phyloP scores from a whole-genome alignment of 176 grass and related monocot species.

The Canna indica region DNA sequence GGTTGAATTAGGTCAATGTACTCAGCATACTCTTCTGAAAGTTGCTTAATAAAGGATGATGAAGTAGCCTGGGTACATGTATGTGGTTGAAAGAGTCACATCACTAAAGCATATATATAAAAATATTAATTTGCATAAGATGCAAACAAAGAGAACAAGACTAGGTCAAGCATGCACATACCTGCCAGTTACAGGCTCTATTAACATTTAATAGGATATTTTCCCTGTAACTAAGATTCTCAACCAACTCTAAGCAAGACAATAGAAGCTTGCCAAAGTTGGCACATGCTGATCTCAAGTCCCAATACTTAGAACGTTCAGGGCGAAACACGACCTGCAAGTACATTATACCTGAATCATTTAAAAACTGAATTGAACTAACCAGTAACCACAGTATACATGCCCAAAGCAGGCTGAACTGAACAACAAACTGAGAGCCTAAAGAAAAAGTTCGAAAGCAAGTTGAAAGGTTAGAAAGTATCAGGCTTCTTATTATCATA shows the following conservation, averaged over 20 bases:
- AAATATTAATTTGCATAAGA: background rate
- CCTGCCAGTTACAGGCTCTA: conserved; percentile 78
- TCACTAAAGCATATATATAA: background rate
- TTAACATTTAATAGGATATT: conserved; percentile 43
- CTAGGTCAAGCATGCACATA: conserved; percentile 15
- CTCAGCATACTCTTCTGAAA: conserved; percentile 72
- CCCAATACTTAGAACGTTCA: conserved; percentile 47
- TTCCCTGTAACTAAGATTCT: conserved; percentile 29
- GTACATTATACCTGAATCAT: background rate
- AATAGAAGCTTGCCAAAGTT: conserved; percentile 51
- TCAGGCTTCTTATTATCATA: too few species aligned
- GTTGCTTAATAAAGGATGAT: conserved; percentile 49
- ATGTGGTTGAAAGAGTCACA: background rate
- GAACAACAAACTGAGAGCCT: too few species aligned
- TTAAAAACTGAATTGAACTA: too few species aligned
- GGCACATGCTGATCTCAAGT: conserved; percentile 48
- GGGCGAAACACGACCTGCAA: conserved; percentile 79
- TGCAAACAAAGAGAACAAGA: conserved; percentile 17
- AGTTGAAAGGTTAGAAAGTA: too few species aligned
- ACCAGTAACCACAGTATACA: too few species aligned
- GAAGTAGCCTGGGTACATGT: conserved; percentile 47
- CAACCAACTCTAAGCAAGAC: conserved; percentile 36
- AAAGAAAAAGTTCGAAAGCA: too few species aligned
- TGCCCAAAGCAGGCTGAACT: too few species aligned
- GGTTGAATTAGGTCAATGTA: conserved; percentile 87